phyloP scores from a whole-genome alignment of 23 red algal genomes.

The Gracilaria caudata region DNA sequence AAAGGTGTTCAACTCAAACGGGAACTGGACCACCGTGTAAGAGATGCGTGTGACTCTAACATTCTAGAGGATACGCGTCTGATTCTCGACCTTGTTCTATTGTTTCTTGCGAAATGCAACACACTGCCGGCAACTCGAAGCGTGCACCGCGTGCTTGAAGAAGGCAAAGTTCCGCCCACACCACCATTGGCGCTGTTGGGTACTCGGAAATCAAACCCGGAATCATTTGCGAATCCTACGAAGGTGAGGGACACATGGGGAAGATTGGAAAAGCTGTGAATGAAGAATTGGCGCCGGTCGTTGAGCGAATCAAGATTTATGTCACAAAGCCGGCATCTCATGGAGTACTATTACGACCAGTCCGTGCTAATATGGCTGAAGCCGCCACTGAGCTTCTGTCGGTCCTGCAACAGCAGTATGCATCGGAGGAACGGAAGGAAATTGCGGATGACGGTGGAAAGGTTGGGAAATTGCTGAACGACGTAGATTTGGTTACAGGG shows the following conservation, averaged over 20 bases:
- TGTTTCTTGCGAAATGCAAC: slow-evolving; percentile 86
- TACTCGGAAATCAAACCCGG: slow-evolving; percentile 35
- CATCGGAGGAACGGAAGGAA: slow-evolving; percentile 82
- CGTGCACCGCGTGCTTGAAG: slow-evolving; percentile 7
- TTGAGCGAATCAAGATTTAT: slow-evolving; percentile 78
- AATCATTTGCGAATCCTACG: slow-evolving; percentile 71
- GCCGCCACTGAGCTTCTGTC: slow-evolving; percentile 75
- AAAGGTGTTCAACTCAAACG: slow-evolving; percentile 74
- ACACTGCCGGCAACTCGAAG: slow-evolving; percentile 53
- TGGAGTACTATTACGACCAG: slow-evolving; percentile 62
- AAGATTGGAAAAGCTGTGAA: slow-evolving; percentile 47
- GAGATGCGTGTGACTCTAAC: slow-evolving; percentile 74
- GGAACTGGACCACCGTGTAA: slow-evolving; percentile 65
- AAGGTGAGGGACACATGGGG: slow-evolving; percentile 60
- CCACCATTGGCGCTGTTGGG: slow-evolving; percentile 54
- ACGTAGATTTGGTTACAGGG: slow-evolving; percentile 57
- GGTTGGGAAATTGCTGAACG: slow-evolving; percentile 64
- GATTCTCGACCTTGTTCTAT: slow-evolving; percentile 77
- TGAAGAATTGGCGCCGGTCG: slow-evolving; percentile 39
- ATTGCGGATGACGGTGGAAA: slow-evolving; percentile 74
- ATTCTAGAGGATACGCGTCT: slow-evolving; percentile 76
- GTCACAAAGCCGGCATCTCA: slow-evolving; percentile 65
- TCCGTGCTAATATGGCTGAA: slow-evolving; percentile 58
- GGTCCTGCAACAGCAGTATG: slow-evolving; percentile 78
- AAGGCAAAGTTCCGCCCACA: slow-evolving; percentile 24